A percentile compares a stretch with the other conserved stretches of the same genome.
Conservation (phyloP, 257 asterid species). For the Prunella vulgaris region DNA sequence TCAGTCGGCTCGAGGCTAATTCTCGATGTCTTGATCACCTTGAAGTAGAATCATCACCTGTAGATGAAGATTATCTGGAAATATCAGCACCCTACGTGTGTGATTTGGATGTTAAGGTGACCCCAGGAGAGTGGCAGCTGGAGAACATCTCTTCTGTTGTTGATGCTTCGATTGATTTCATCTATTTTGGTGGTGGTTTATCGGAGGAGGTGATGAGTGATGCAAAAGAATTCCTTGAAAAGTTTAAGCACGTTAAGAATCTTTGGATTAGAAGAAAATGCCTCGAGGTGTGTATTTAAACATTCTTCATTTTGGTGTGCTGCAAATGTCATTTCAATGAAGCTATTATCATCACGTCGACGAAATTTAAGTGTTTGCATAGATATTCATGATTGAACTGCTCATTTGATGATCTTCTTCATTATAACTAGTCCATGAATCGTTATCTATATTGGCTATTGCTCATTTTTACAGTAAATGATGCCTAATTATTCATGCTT, state of each 20-base stretch:
- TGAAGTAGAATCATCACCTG: neutral
- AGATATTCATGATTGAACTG: neutral
- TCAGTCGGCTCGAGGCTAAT: neutral
- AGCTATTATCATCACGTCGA: too few species aligned
- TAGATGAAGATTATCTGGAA: too few species aligned
- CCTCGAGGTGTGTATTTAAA: neutral
- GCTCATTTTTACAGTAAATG: neutral
- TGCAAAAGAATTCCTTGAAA: neutral
- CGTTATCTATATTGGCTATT: too few species aligned
- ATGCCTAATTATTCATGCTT: neutral
- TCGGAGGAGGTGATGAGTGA: neutral
- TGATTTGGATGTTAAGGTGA: neutral
- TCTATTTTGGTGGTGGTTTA: neutral
- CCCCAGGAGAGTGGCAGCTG: neutral
- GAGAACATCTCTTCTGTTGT: neutral
- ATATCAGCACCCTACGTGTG: neutral
- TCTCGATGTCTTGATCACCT: neutral
- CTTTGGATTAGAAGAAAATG: neutral
- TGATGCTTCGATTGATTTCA: neutral
- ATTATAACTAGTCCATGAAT: too few species aligned
- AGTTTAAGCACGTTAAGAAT: neutral
- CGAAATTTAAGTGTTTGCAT: neutral
- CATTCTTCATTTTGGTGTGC: neutral
- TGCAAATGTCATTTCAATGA: too few species aligned
- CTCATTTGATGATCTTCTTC: neutral